Conservation (phyloP, 2,329 filamentous ascomycete genomes). For the Plenodomus biglobosus region DNA sequence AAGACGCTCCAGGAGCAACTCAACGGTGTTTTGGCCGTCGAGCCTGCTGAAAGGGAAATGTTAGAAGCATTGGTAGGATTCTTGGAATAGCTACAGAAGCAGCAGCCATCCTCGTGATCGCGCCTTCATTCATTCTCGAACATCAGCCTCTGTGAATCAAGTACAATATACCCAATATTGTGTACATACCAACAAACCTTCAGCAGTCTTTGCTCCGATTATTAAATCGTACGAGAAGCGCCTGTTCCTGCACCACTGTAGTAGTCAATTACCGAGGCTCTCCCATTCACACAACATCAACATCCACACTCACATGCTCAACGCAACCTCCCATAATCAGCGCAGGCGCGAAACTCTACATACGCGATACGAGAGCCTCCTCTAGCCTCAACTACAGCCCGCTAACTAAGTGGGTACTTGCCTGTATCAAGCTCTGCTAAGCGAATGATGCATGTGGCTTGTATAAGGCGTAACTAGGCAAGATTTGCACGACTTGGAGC, state of each 20-base stretch:
- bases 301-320: too few relatives aligned
- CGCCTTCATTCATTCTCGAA: too few relatives aligned
- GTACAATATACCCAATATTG: neutral
- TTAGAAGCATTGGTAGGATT: conserved; percentile 57
- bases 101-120: too few relatives aligned
- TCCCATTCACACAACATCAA: too few relatives aligned
- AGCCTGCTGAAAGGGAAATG: conserved; percentile 64
- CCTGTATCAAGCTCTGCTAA: neutral
- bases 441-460: conserved; percentile 1
- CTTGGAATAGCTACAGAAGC: conserved; percentile 26
- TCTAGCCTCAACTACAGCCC: neutral
- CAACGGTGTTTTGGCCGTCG: conserved; percentile 56
- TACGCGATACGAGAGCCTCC: neutral
- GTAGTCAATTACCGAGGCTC: too few relatives aligned
- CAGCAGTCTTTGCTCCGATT: neutral
- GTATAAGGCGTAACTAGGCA: neutral
- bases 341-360: too few relatives aligned
- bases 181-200: neutral
- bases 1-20: conserved; percentile 70
- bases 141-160: neutral
- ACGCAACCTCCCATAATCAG: too few relatives aligned
- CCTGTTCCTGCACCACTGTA: too few relatives aligned
- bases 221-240: too few relatives aligned
- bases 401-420: neutral
- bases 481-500: conserved; percentile 3